Evolutionary conservation across 2,329 filamentous ascomycete genomes (phyloP), one percentile per base, ranked within the genome.

Genomic region (Talaromyces sp.): DNA sequence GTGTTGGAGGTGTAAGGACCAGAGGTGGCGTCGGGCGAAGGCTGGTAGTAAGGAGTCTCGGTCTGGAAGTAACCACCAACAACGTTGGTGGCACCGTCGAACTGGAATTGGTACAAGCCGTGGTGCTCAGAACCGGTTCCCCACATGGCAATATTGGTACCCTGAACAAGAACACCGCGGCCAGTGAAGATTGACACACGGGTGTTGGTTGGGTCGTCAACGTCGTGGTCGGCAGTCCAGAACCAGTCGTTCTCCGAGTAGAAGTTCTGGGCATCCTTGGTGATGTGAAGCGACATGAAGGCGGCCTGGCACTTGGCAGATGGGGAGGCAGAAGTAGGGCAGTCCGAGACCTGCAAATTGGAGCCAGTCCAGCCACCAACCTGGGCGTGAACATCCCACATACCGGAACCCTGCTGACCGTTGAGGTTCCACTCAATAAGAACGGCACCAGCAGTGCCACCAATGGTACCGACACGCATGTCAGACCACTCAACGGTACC

Each of bases 371-470:
- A 83, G 4, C 83, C 83, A 6, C 77, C 81, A 58, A 83, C 77
- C 3, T 81, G 75, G 25, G 80, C 73, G 65, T 84, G 82, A 1
- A 81, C 78, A 63, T 84, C 82, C 83, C 83, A 86, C 73, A 88
- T 81, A n/a, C 84, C 86, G 10, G 74, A 74, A 13, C 70, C 73
- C 42, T 66, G 63, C 7, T 78, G 78, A 4, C 81, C 81, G 32
- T 78, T 78, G n/a, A 92, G 77, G 71, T 93, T 93, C 81, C 87
- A 92, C 70, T 93, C 82, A 62, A 92, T 85, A 6, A 92, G 77
- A 11, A 88, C 80, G 1, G 89, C 90, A 6, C 90, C 90, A 1
- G 85, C 81, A 10, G 86, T 81, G 30, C 86, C 76, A 1, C 89
- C 90, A 60, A 85, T 81, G 0, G 88, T 91, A 59, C 85, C 85